Base-by-base conservation (phyloP, 345 rosid genomes). In the Garcia nutans region DNA sequence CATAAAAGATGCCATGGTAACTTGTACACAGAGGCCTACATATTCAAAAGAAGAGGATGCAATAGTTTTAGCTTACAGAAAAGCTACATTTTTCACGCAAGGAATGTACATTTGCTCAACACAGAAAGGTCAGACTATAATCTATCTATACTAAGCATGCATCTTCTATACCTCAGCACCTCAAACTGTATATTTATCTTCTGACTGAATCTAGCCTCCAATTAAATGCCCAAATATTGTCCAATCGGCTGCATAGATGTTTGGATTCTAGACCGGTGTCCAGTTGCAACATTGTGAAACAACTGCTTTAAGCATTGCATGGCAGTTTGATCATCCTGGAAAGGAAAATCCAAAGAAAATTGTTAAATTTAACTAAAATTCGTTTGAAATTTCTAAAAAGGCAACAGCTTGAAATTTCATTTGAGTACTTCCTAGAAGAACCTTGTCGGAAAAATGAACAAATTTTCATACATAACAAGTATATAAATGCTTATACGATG, bases 311-410 rank as follows among this genome's bases (percentile, higher is more conserved):
- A 55, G 20, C 24, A n/a, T 23, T 6, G 70, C 47, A 63, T 33
- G 6, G 70, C 57, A 2, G 67, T 3, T 63, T 64, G 45, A 50
- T 74, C 76, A 15, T 65, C 61, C 76, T 63, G 76, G 15, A 44
- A 16, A 60, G 4, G 67, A 10, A 3, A 47, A 44, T 22, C 15
- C 19, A 52, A n/a, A 20, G 20, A 47, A 37, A 70, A 52, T 19
- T 26, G 31, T 10, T 26, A 6, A 26, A 5, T 61, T 31, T 31
- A 17, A 13, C 3, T 19, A 10, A 44, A 6, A 41, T 16, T 64
- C 20, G 47, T 23, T 37, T 64, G 54, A 49, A 12, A 12, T 49
- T 49, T 49, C 12, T 15, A 2, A 19, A 3, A 47, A 24, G 59
- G 58, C 11, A 26, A 68, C 41, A 68, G 12, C 31, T 24, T 68